Conservation (phyloP, 1,284 basidiomycete species). For the Dichomitus squalens region DNA sequence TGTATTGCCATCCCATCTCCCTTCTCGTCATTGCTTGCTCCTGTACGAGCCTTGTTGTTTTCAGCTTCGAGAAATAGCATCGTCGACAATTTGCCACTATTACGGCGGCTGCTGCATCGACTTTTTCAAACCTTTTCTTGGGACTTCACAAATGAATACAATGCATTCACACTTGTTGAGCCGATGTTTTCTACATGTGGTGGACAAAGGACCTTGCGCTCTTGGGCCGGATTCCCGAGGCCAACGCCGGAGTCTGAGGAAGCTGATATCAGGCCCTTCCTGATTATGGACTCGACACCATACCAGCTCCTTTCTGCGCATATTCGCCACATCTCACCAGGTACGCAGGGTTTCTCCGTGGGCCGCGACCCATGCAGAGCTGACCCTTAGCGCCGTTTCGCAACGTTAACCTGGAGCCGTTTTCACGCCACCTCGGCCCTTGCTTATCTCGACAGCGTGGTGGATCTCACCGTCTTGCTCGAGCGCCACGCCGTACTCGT, state of each 20-base stretch:
- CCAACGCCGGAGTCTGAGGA: not conserved
- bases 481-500: not conserved
- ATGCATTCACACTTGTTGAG: too few species aligned
- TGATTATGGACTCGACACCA: not conserved
- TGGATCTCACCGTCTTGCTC: not conserved
- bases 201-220: slow-evolving; percentile 1
- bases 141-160: too few species aligned
- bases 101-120: too few species aligned
- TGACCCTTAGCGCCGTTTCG: not conserved
- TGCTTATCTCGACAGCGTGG: not conserved
- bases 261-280: not conserved
- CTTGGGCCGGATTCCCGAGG: slow-evolving; percentile 1
- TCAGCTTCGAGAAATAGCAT: too few species aligned
- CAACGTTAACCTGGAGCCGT: not conserved
- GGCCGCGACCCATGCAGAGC: not conserved
- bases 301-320: not conserved
- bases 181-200: not conserved
- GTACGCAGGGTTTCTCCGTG: not conserved
- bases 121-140: too few species aligned
- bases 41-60: too few species aligned
- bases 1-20: too few species aligned
- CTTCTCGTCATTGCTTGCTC: too few species aligned
- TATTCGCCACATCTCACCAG: not conserved
- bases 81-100: too few species aligned
- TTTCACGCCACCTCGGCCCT: too few species aligned